Percentiles rank a stretch among this genome's conserved stretches.
phyloP scores from a whole-genome alignment of 2,329 filamentous ascomycete genomes.

The Scleromitrula shiraiana region DNA sequence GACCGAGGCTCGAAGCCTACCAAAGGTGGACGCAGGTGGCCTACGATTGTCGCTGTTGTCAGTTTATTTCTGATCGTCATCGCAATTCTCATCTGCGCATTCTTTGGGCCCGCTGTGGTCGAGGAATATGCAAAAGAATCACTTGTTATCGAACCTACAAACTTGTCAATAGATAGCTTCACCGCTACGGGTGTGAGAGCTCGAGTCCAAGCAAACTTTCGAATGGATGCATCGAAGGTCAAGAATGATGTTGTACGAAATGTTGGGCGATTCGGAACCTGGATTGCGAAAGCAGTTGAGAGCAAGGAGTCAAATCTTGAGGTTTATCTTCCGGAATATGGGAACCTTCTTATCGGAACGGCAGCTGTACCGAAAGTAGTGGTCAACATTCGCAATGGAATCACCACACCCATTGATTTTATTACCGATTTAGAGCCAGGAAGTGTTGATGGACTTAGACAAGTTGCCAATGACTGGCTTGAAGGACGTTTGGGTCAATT shows the following conservation, averaged over 20 bases:
- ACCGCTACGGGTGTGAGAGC: constrained; percentile 70
- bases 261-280: constrained; percentile 70
- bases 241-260: constrained; percentile 61
- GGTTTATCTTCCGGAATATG: constrained; percentile 78
- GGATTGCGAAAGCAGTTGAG: constrained; percentile 69
- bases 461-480: constrained; percentile 82
- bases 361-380: constrained; percentile 68
- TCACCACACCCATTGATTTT: constrained; percentile 71
- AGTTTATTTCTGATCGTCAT: constrained; percentile 56
- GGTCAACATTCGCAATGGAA: constrained; percentile 69
- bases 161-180: constrained; percentile 77
- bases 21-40: constrained; percentile 53
- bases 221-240: constrained; percentile 71
- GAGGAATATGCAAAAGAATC: constrained; percentile 83
- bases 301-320: constrained; percentile 64
- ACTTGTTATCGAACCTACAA: constrained; percentile 72
- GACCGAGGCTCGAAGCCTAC: constrained; percentile 24
- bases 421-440: constrained; percentile 69
- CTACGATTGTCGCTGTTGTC: constrained; percentile 66
- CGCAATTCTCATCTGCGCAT: constrained; percentile 67
- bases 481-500: constrained; percentile 67
- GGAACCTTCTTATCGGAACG: constrained; percentile 67
- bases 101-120: constrained; percentile 71
- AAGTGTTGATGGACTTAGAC: constrained; percentile 66
- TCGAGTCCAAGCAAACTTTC: constrained; percentile 74